A percentile compares a stretch with the other conserved stretches of the same genome.
phyloP scores from a whole-genome alignment of 345 rosid genomes.

The Moricandia arvensis region DNA sequence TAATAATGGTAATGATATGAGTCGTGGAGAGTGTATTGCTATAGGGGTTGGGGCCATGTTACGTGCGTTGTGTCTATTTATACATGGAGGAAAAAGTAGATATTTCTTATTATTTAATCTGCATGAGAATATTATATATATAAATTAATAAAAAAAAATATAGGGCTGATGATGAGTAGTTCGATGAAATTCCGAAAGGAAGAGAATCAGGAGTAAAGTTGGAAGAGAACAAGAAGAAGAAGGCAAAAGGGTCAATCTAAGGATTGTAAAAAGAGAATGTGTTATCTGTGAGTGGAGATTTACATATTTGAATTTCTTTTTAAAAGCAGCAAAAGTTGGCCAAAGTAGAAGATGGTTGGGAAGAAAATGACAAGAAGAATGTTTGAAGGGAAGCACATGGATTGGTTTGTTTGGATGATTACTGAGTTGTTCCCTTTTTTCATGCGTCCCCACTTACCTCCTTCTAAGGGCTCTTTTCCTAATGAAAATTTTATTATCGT shows the following conservation, averaged over 20 bases:
- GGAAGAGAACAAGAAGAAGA: constrained; percentile 60
- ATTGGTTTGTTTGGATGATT: constrained; percentile 72
- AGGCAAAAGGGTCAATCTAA: constrained; percentile 55
- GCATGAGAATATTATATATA: constrained; percentile 25
- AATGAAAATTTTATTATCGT: neutral
- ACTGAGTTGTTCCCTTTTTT: constrained; percentile 29
- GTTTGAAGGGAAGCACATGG: constrained; percentile 69
- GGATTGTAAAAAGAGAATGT: constrained; percentile 49
- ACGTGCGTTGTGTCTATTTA: constrained; percentile 33
- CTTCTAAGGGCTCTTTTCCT: constrained; percentile 13
- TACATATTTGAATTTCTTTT: constrained; percentile 8
- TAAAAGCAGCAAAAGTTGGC: constrained; percentile 34
- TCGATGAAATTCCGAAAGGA: constrained; percentile 50
- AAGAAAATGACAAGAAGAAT: constrained; percentile 55
- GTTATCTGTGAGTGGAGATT: constrained; percentile 37
- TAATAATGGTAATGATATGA: constrained; percentile 12
- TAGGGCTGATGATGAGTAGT: constrained; percentile 38
- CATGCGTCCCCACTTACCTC: constrained; percentile 37
- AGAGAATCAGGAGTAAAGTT: constrained; percentile 57
- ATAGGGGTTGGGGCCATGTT: constrained; percentile 18
- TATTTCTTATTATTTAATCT: constrained; percentile 23
- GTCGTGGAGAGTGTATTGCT: constrained; percentile 22
- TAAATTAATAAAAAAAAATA: constrained; percentile 1
- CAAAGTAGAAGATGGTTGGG: constrained; percentile 42
- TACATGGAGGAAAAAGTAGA: constrained; percentile 33